Percentiles rank a stretch among this genome's conserved stretches.
These are phyloP conservation scores for Rosa persica DNA, from an alignment of 306 rosid genomes.

Conservation along the genomic window DNA sequence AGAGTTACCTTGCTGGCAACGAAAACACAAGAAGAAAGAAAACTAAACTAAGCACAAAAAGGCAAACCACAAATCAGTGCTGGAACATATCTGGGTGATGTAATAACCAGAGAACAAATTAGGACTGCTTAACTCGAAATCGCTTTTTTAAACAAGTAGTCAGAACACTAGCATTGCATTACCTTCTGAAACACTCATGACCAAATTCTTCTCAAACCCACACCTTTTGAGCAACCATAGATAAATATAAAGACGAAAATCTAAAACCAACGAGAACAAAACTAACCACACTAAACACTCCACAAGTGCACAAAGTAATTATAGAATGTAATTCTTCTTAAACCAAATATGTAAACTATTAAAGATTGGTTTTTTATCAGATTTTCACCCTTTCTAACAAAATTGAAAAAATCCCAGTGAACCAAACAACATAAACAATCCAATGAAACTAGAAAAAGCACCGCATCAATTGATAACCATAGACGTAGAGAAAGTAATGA, in stretches of 20 bases:
- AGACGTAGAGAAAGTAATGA: conserved; percentile 1
- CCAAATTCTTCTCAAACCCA: background rate
- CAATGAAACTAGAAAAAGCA: background rate
- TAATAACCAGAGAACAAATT: background rate
- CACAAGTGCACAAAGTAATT: background rate
- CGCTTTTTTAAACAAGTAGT: background rate
- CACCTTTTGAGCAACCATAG: background rate
- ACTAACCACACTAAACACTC: background rate
- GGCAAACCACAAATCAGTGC: background rate
- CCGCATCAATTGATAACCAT: conserved; percentile 3
- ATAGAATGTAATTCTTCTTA: background rate
- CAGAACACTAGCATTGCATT: background rate
- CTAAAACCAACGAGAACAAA: background rate
- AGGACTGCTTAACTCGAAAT: background rate
- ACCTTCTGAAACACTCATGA: background rate
- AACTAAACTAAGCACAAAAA: background rate
- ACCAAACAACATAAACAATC: conserved; percentile 14
- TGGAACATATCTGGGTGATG: background rate
- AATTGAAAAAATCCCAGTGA: background rate
- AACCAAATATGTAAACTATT: background rate
- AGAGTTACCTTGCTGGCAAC: background rate
- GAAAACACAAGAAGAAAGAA: background rate
- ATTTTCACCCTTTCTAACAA: background rate
- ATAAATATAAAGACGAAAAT: background rate
- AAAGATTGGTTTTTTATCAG: background rate